A percentile compares a stretch with the other conserved stretches of the same genome.
Conservation (phyloP, 163 green algal species). For the Scenedesmus sp. region DNA sequence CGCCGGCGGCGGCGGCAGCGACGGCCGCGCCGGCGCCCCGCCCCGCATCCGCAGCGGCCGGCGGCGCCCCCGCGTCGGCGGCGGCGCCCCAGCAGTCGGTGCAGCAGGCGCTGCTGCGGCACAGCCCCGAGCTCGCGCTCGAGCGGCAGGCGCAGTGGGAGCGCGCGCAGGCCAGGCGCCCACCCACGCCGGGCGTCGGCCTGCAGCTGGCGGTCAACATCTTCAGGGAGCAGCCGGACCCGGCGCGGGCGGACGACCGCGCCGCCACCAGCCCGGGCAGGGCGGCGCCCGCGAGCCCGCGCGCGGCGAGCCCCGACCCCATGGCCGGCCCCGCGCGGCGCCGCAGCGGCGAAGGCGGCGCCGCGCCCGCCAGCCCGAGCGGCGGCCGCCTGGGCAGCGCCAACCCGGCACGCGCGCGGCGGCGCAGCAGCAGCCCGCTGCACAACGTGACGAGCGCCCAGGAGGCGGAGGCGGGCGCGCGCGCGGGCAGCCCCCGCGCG, state of each 20-base stretch:
- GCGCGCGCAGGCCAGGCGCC: not conserved
- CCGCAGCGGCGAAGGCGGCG: not conserved
- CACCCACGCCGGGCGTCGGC: not conserved
- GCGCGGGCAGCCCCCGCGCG: not conserved
- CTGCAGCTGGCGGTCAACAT: too few relatives aligned
- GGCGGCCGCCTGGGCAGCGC: not conserved
- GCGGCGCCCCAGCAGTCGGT: not conserved
- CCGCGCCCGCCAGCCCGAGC: not conserved
- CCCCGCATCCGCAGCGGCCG: too few relatives aligned
- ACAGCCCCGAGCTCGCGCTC: conserved; percentile 9
- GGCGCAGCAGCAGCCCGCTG: not conserved
- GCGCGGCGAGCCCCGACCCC: not conserved
- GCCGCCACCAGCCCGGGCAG: too few relatives aligned
- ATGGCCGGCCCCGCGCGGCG: not conserved
- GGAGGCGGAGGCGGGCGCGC: not conserved
- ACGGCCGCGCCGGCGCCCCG: not conserved
- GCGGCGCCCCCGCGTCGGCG: too few relatives aligned
- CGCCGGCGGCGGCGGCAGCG: not conserved
- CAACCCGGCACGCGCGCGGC: not conserved
- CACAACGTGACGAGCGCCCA: not conserved
- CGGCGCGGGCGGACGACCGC: not conserved
- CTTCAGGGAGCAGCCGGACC: too few relatives aligned
- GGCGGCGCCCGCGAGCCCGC: too few relatives aligned
- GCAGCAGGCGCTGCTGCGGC: conserved; percentile 22
- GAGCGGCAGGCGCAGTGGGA: conserved; percentile 25